Percentiles rank a stretch among this genome's conserved stretches.
Evolutionary conservation across 768 basidiomycete genomes (phyloP).

Genomic region (Podaxis sp.): DNA sequence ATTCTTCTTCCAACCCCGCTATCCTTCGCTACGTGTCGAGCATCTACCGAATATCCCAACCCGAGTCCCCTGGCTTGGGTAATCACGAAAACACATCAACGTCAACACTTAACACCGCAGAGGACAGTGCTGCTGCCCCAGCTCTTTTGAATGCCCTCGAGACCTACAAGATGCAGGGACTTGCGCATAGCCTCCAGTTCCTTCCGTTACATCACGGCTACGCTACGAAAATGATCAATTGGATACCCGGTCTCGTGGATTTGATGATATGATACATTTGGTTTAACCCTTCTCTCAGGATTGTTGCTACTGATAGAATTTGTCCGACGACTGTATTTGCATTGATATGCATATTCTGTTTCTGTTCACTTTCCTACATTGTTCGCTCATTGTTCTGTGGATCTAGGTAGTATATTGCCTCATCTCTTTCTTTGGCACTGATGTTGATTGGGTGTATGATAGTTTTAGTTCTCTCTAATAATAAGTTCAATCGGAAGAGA

Average conservation of each 20-base stretch:
- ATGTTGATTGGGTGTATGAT: conserved; percentile 12
- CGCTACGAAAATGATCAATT: conserved; percentile 66
- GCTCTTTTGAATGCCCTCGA: conserved; percentile 64
- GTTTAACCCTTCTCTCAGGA: background rate
- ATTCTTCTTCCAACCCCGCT: conserved; percentile 65
- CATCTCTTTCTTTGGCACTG: conserved; percentile 1
- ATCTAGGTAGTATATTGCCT: conserved; percentile 7
- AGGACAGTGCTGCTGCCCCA: conserved; percentile 50
- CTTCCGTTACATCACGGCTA: conserved; percentile 51
- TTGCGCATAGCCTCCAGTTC: conserved; percentile 74
- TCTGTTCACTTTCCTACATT: background rate
- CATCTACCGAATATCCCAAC: conserved; percentile 68
- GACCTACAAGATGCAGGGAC: conserved; percentile 69
- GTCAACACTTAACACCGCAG: conserved; percentile 62
- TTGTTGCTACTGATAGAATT: background rate
- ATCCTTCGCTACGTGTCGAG: conserved; percentile 73
- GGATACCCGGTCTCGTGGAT: conserved; percentile 57
- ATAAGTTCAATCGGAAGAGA: background rate
- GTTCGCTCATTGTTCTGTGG: conserved; percentile 1
- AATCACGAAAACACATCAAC: conserved; percentile 43
- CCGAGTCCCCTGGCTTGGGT: conserved; percentile 41
- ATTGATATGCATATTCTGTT: background rate
- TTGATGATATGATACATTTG: conserved; percentile 29
- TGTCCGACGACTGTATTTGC: background rate
- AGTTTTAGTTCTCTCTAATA: conserved; percentile 7